Base-by-base conservation (phyloP, 2,329 filamentous ascomycete genomes). In the Chaetoscypha palmicola region DNA sequence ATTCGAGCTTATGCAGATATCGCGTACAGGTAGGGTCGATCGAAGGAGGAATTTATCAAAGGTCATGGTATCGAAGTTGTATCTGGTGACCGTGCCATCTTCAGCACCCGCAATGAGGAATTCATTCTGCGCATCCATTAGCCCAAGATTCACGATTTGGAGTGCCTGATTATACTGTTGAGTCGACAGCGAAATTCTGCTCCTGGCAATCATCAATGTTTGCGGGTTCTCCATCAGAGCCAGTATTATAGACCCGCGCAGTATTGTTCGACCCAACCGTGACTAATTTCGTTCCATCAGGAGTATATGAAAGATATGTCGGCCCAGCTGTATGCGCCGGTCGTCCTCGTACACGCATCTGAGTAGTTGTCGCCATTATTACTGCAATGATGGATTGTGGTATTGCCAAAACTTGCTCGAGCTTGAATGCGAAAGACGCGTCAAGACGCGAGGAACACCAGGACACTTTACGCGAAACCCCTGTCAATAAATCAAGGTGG, bases 261-360 rank as follows among this genome's bases (percentile, higher is more conserved):
- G 87, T 88, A 60, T 94, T 94, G 68, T 97, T 95, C 47, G 87
- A 84, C 52, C 92, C 92, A 48, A 89, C 90, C 9, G 92, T 97
- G 53, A 97, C 79, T 46, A 98, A 74, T 57, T 85, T 86, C 55
- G 76, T 77, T 50, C 94, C 92, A 64, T 94, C 82, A 5, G 88
- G 86, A 1, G 90, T 96, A 66, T 97, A 97, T 51, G 85, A 78
- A 54, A 94, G 81, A 56, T 81, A 89, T 2, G 94, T 97, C 45
- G 81, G 79, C 51, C 94, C 94, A 42, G 86, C 82, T 2, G 88
- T 90, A 66, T 98, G 79, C 5, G 77, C 79, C n/a, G 82, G 81
- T 48, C 83, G 72, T 45, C 78, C 76, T 58, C 80, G 72, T 37
- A 80, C 70, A 53, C 76, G 73, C 19, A 57, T 46, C 41, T 64